Evolutionary conservation across 495 filamentous ascomycete genomes (phyloP), one percentile per base, ranked within the genome.

Genomic region (Lineolata rhizophorae): DNA sequence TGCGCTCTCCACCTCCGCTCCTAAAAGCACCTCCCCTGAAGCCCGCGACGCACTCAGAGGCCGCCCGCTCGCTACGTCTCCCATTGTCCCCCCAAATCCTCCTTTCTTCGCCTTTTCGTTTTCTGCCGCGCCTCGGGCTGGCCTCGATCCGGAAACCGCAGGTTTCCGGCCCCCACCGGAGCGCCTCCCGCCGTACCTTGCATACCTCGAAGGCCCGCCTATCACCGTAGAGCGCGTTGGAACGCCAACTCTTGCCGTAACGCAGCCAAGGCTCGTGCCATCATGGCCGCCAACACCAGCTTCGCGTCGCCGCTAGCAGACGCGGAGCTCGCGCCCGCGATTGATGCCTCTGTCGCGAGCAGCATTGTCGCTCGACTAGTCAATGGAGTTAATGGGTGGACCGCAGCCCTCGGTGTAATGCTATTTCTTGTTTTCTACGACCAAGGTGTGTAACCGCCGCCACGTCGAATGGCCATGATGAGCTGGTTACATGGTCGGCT

Each of bases 251-350:
- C n/a, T n/a, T n/a, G n/a, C n/a, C n/a, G n/a, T n/a, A n/a, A 25
- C 12, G 12, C 22, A 25, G 12, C 22, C 8, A 25, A 25, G 8
- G 12, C 12, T 12, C 12, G 22, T 8, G 8, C 22, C 22, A 25
- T 8, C 16, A 76, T 80, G 72, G 65, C 61, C 43, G 39, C 61
- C 45, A 80, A 76, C 47, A 68, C 62, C 55, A 76, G 64, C 54
- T 77, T 81, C 42, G 64, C 69, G 43, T 87, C 80, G 56, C 76
- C 77, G 9, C 50, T 73, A 45, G 78, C 78, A 37, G 72, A 72
- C 28, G 44, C 44, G 9, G 35, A 39, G n/a, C 28, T 39, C 20
- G 37, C 37, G 2, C 41, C 35, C 72, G 41, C 60, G 57, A 17
- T 58, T 64, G 53, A 58, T 36, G 54, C 62, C 35, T 52, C 50